phyloP scores from a whole-genome alignment of 2,329 filamentous ascomycete species.

The Scolecobasidium constrictum region DNA sequence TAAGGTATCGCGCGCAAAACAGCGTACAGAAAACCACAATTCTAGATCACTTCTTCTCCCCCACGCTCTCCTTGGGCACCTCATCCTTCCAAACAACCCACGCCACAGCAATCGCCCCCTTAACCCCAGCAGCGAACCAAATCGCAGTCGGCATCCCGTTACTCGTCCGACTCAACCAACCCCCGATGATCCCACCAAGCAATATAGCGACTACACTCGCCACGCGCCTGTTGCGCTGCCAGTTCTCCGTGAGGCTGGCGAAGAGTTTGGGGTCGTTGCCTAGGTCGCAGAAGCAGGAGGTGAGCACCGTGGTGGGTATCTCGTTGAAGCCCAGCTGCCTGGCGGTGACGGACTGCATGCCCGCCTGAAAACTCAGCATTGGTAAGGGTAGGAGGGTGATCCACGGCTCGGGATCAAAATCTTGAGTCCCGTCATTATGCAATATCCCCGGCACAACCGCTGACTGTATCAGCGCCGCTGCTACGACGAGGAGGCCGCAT shows the following conservation, averaged over 20 bases:
- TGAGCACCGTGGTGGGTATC: constrained; percentile 44
- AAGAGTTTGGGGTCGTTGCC: constrained; percentile 40
- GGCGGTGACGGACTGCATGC: constrained; percentile 42
- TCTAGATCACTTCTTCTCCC: too few species aligned
- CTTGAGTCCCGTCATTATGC: background rate
- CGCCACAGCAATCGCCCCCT: constrained; percentile 27
- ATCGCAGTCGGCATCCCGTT: constrained; percentile 32
- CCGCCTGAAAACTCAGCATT: constrained; percentile 41
- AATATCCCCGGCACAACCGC: constrained; percentile 3
- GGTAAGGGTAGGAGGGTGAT: constrained; percentile 16
- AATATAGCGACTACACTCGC: constrained; percentile 35
- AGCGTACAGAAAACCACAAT: too few species aligned
- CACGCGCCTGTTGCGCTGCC: constrained; percentile 39
- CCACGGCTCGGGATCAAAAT: background rate
- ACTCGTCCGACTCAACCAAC: constrained; percentile 36
- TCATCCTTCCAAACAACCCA: constrained; percentile 6
- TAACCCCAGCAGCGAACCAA: constrained; percentile 37
- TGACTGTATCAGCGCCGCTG: constrained; percentile 39
- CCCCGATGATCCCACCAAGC: constrained; percentile 36
- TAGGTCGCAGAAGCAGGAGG: constrained; percentile 44
- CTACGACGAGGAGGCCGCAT: constrained; percentile 38
- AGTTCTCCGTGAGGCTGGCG: constrained; percentile 35
- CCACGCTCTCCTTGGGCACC: background rate
- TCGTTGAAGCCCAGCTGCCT: constrained; percentile 42
- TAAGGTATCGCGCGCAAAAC: too few species aligned